Evolutionary conservation across 73 alveolate species (phyloP).

Genomic region (Tetrahymena elliotti): DNA sequence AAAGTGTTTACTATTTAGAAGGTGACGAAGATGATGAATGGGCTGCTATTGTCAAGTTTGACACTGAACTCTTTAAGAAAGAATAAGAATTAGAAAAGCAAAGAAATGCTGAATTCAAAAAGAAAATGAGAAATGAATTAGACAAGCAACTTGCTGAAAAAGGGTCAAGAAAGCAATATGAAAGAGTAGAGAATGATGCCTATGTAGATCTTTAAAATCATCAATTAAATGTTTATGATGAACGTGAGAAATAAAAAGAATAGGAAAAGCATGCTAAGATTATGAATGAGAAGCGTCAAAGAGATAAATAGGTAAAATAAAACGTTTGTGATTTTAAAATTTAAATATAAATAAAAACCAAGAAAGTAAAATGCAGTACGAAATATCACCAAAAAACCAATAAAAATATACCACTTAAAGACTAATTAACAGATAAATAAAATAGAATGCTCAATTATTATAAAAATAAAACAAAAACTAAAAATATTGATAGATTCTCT

Average conservation of each 20-base stretch:
- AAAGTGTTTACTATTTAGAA: slow-evolving; percentile 23
- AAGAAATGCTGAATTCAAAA: slow-evolving; percentile 30
- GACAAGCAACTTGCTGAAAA: slow-evolving; percentile 37
- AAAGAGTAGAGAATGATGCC: slow-evolving; percentile 22
- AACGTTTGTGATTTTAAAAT: neutral
- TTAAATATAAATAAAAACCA: neutral
- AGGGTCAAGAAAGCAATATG: neutral
- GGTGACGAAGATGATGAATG: slow-evolving; percentile 44
- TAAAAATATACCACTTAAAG: no score
- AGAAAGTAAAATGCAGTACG: neutral
- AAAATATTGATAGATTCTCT: no score
- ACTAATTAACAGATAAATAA: no score
- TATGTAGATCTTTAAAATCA: slow-evolving; percentile 5
- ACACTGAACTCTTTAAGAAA: slow-evolving; percentile 20
- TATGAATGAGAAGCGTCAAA: slow-evolving; percentile 18
- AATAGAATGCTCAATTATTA: no score
- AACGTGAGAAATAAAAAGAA: slow-evolving; percentile 30
- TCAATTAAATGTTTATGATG: slow-evolving; percentile 32
- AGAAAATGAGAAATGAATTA: slow-evolving; percentile 37
- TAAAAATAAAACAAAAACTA: no score
- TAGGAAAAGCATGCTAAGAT: slow-evolving; percentile 9
- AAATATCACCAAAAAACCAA: no score
- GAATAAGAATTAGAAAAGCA: slow-evolving; percentile 15
- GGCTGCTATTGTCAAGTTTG: slow-evolving; percentile 43
- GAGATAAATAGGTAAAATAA: slow-evolving; percentile 29